These are phyloP conservation scores for Cadophora malorum DNA, from an alignment of 2,329 filamentous ascomycete species.

Conservation along the genomic window DNA sequence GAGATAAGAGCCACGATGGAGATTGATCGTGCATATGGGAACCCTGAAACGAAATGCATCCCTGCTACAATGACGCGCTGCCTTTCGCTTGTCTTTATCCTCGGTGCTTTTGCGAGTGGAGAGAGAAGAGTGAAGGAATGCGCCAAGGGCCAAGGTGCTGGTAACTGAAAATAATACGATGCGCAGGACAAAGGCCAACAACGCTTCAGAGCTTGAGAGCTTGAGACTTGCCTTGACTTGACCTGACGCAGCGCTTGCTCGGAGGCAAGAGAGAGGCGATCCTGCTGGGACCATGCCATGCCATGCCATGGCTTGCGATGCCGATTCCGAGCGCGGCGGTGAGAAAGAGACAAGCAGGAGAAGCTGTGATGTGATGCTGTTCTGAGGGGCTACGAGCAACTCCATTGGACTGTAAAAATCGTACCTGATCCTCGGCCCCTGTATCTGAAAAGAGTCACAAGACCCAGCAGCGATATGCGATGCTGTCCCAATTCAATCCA, in stretches of 20 bases:
- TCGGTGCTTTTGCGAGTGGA: background rate
- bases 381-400: background rate
- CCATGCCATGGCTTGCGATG: conserved; percentile 2
- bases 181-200: conserved; percentile 7
- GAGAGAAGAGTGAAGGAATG: conserved; percentile 8
- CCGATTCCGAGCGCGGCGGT: conserved; percentile 20
- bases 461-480: conserved; percentile 23
- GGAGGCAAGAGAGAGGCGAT: background rate
- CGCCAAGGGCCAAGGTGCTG: conserved; percentile 17
- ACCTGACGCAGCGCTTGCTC: conserved; percentile 6
- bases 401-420: conserved; percentile 20
- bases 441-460: conserved; percentile 26
- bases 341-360: background rate
- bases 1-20: conserved; percentile 19
- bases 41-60: conserved; percentile 17
- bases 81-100: conserved; percentile 3
- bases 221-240: conserved; percentile 10
- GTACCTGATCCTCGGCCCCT: conserved; percentile 26
- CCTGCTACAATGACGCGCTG: conserved; percentile 17
- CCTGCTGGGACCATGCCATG: conserved; percentile 1
- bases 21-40: conserved; percentile 23
- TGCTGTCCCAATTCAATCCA: conserved; percentile 6
- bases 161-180: conserved; percentile 18
- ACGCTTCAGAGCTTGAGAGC: conserved; percentile 1
- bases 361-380: conserved; percentile 11